These are phyloP conservation scores for Xylariaceae sp. DNA, from an alignment of 2,329 filamentous ascomycete species.

Conservation along the genomic window DNA sequence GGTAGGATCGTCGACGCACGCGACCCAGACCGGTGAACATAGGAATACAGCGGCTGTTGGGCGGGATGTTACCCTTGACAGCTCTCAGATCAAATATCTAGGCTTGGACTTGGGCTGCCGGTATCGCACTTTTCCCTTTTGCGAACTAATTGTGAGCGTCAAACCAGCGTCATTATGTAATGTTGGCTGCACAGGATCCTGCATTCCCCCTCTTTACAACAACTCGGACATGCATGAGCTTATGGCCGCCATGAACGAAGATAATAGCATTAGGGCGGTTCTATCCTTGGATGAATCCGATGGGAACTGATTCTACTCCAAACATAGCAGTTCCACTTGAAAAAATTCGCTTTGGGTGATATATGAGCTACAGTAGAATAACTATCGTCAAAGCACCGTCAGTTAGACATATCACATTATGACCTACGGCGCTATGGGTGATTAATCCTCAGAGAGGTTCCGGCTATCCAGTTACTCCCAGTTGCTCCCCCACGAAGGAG, in stretches of 20 bases:
- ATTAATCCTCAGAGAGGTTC: too few species aligned
- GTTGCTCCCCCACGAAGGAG: too few species aligned
- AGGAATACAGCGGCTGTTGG: background rate
- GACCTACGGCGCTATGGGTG: too few species aligned
- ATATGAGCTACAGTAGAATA: too few species aligned
- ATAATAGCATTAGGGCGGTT: too few species aligned
- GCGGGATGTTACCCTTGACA: conserved; percentile 16
- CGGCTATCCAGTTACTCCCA: too few species aligned
- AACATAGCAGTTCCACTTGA: too few species aligned
- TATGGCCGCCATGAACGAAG: conserved; percentile 3
- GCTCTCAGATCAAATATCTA: background rate
- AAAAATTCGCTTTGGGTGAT: too few species aligned
- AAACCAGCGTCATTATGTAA: conserved; percentile 22
- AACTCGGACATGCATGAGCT: conserved; percentile 5
- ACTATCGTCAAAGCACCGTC: too few species aligned
- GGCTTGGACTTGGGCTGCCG: background rate
- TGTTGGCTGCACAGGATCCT: background rate
- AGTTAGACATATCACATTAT: too few species aligned
- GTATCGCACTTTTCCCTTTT: background rate
- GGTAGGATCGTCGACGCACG: conserved; percentile 12
- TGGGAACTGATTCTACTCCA: too few species aligned
- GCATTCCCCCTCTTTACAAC: conserved; percentile 1
- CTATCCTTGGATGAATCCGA: too few species aligned
- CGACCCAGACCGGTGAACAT: conserved; percentile 15
- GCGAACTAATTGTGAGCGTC: background rate